Percentiles rank a stretch among this genome's conserved stretches.
Conservation (phyloP, 2,329 filamentous ascomycete species). For the Didymellaceae sp. region DNA sequence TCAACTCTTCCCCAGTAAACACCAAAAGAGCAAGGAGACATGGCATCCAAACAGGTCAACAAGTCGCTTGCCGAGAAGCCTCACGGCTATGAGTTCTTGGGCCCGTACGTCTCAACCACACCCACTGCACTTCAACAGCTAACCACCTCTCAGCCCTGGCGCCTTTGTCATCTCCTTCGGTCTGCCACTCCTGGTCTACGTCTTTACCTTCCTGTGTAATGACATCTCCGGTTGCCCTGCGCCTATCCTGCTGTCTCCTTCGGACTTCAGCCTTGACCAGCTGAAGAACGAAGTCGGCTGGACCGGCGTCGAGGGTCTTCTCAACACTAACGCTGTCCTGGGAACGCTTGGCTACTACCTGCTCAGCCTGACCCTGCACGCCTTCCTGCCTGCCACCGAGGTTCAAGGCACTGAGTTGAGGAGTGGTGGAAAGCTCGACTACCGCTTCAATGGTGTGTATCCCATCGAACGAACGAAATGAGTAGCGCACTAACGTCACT, state of each 20-base stretch:
- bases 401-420: slow-evolving; percentile 73
- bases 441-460: slow-evolving; percentile 69
- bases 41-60: slow-evolving; percentile 39
- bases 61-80: slow-evolving; percentile 33
- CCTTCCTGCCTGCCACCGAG: slow-evolving; percentile 76
- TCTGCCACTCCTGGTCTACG: slow-evolving; percentile 79
- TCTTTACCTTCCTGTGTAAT: slow-evolving; percentile 86
- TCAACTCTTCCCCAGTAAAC: not conserved
- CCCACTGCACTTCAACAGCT: slow-evolving; percentile 3
- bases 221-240: slow-evolving; percentile 90
- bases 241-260: slow-evolving; percentile 77
- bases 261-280: slow-evolving; percentile 71
- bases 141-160: slow-evolving; percentile 65
- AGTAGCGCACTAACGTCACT: slow-evolving; percentile 17
- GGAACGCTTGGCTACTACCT: slow-evolving; percentile 80
- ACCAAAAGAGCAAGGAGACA: slow-evolving; percentile 13
- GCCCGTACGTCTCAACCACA: slow-evolving; percentile 42
- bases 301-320: slow-evolving; percentile 76
- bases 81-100: slow-evolving; percentile 51
- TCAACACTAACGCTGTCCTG: slow-evolving; percentile 71
- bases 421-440: slow-evolving; percentile 77
- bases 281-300: slow-evolving; percentile 84
- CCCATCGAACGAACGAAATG: slow-evolving; percentile 5
- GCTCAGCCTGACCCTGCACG: slow-evolving; percentile 75
- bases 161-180: slow-evolving; percentile 79